Evolutionary conservation across 495 filamentous ascomycete genomes (phyloP).

Genomic region (Xylaria scruposa): DNA sequence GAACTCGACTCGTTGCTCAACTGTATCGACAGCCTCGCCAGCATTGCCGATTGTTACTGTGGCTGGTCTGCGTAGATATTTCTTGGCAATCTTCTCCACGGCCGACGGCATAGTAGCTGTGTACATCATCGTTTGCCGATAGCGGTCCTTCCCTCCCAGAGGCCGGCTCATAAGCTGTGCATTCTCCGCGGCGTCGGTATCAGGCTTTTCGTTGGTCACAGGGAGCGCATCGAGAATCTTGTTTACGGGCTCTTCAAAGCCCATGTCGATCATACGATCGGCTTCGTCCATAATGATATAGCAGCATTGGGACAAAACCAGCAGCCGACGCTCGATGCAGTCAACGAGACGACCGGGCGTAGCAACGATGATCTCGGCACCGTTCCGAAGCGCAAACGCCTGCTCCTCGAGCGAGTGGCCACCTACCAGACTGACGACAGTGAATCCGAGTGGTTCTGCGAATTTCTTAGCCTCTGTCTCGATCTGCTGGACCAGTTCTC

Average conservation of each 20-base stretch:
- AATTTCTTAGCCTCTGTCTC: conserved; percentile 95
- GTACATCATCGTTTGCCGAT: conserved; percentile 99
- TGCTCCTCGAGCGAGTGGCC: conserved; percentile 96
- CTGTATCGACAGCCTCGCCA: conserved; percentile 97
- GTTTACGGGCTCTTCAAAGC: conserved; percentile 97
- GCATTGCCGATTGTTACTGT: conserved; percentile 94
- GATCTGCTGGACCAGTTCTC: conserved; percentile 98
- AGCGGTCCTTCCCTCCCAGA: conserved; percentile 82
- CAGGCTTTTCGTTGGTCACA: conserved; percentile 93
- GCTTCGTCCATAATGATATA: conserved; percentile 98
- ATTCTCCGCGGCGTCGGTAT: conserved; percentile 93
- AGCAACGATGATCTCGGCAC: conserved; percentile 98
- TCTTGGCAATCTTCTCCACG: conserved; percentile 93
- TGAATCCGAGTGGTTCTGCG: conserved; percentile 89
- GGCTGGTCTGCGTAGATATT: conserved; percentile 92
- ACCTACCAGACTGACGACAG: conserved; percentile 95
- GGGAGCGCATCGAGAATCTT: conserved; percentile 98
- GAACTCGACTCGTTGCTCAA: conserved; percentile 97
- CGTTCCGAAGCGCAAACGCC: conserved; percentile 88
- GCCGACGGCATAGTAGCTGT: conserved; percentile 96
- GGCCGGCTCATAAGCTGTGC: conserved; percentile 82
- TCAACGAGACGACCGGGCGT: conserved; percentile 97
- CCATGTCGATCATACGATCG: conserved; percentile 98
- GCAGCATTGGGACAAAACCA: conserved; percentile 94
- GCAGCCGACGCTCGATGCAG: conserved; percentile 90